These are phyloP conservation scores for Zasmidium angulare DNA, from an alignment of 2,329 filamentous ascomycete species.

Conservation along the genomic window DNA sequence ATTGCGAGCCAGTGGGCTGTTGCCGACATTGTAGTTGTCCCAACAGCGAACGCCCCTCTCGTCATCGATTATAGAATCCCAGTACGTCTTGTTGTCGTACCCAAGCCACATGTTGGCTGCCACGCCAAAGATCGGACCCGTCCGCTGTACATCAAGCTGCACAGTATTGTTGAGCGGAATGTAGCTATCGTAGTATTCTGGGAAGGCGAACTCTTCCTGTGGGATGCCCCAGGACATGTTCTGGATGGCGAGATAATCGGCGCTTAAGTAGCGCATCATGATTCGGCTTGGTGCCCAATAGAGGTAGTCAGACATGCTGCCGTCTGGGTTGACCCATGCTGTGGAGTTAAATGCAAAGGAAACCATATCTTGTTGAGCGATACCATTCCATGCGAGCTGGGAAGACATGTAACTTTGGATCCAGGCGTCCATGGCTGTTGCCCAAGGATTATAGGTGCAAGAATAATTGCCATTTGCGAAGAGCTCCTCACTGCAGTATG, in stretches of 20 bases:
- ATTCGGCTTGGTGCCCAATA: slow-evolving; percentile 27
- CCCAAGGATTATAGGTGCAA: neutral
- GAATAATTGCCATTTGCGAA: slow-evolving; percentile 1
- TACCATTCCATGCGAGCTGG: neutral
- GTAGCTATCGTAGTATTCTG: slow-evolving; percentile 4
- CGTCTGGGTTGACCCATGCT: neutral
- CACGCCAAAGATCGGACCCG: slow-evolving; percentile 13
- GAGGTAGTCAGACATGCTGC: neutral
- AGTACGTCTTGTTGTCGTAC: neutral
- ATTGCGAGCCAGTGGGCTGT: neutral
- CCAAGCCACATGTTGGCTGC: slow-evolving; percentile 6
- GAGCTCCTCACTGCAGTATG: neutral
- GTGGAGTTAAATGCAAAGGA: slow-evolving; percentile 12
- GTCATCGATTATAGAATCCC: slow-evolving; percentile 3
- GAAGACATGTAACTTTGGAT: slow-evolving; percentile 1
- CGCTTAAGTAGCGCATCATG: slow-evolving; percentile 17
- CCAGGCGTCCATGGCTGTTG: slow-evolving; percentile 13
- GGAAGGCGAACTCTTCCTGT: neutral
- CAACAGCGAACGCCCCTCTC: slow-evolving; percentile 7
- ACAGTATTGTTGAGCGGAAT: slow-evolving; percentile 11
- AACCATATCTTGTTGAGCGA: slow-evolving; percentile 2
- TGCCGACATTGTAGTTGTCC: slow-evolving; percentile 5
- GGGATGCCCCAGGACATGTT: slow-evolving; percentile 6
- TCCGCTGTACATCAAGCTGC: slow-evolving; percentile 5
- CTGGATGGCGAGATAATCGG: slow-evolving; percentile 7